Percentiles rank a stretch among this genome's conserved stretches.
These are phyloP conservation scores for Chalaropsis thielavioides DNA, from an alignment of 2,329 filamentous ascomycete species.

Conservation along the genomic window DNA sequence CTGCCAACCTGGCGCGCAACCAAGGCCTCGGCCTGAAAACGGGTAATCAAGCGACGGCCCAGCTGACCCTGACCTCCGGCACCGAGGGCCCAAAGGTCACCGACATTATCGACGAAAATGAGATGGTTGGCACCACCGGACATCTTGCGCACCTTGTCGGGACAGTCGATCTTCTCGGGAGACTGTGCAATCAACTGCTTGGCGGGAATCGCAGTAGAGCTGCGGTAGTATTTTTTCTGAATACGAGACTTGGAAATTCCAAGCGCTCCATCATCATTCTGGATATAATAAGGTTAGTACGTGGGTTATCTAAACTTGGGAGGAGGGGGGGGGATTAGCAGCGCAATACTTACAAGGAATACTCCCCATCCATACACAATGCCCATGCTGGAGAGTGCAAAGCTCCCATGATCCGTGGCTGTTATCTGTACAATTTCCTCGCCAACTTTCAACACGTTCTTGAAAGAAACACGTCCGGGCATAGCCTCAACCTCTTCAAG, in stretches of 20 bases:
- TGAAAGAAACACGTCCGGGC: constrained; percentile 24
- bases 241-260: constrained; percentile 32
- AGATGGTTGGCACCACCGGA: constrained; percentile 44
- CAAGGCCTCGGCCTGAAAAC: constrained; percentile 34
- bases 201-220: constrained; percentile 4
- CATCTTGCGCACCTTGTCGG: constrained; percentile 38
- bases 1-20: constrained; percentile 27
- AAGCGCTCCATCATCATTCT: constrained; percentile 34
- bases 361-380: constrained; percentile 54
- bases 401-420: constrained; percentile 48
- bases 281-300: neutral
- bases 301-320: neutral
- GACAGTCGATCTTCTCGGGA: constrained; percentile 33
- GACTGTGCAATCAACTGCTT: constrained; percentile 16
- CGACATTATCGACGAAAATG: constrained; percentile 37
- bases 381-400: constrained; percentile 47
- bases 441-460: constrained; percentile 36
- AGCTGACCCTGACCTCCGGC: constrained; percentile 35
- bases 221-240: constrained; percentile 3
- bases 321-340: neutral
- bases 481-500: constrained; percentile 8
- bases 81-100: constrained; percentile 42
- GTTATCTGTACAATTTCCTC: constrained; percentile 40
- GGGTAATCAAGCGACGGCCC: constrained; percentile 34
- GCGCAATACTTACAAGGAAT: constrained; percentile 33